Conservation (phyloP, 129 eudicot species). For the Escallonia herrerae region DNA sequence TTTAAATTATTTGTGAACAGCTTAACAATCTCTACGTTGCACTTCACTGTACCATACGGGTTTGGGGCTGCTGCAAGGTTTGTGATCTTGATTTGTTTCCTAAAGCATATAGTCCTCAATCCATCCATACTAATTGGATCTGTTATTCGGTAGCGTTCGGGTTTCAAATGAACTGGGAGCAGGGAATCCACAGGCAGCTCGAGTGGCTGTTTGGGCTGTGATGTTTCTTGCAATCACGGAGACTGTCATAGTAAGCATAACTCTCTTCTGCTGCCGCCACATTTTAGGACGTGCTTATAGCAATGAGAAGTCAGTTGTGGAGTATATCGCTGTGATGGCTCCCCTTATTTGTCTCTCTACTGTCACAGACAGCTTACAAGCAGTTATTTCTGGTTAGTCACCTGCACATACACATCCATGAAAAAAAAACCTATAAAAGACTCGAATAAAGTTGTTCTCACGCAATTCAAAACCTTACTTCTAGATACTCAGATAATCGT, state of each 20-base stretch:
- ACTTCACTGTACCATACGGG: slow-evolving; percentile 50
- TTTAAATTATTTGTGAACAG: slow-evolving; percentile 8
- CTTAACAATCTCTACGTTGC: slow-evolving; percentile 39
- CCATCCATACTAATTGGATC: not conserved
- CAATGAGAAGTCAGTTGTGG: slow-evolving; percentile 35
- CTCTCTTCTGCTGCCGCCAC: slow-evolving; percentile 26
- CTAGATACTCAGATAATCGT: no score
- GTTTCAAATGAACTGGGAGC: slow-evolving; percentile 75
- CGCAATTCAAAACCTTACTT: no score
- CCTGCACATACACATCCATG: not conserved
- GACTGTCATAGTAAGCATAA: slow-evolving; percentile 29
- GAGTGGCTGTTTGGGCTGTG: slow-evolving; percentile 31
- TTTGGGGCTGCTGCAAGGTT: slow-evolving; percentile 62
- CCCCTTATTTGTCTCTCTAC: slow-evolving; percentile 53
- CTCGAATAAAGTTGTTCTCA: no score
- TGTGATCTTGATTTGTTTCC: not conserved
- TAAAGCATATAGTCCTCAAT: no score
- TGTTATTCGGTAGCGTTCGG: slow-evolving; percentile 36
- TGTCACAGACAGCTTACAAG: slow-evolving; percentile 59
- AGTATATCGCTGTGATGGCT: slow-evolving; percentile 44
- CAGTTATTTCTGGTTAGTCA: slow-evolving; percentile 53
- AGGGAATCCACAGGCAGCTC: slow-evolving; percentile 58
- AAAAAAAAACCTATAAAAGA: not conserved
- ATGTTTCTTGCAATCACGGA: slow-evolving; percentile 37
- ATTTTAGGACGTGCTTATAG: slow-evolving; percentile 51